These are phyloP conservation scores for Xylariaceae sp. DNA, from an alignment of 2,329 filamentous ascomycete species.

Conservation along the genomic window DNA sequence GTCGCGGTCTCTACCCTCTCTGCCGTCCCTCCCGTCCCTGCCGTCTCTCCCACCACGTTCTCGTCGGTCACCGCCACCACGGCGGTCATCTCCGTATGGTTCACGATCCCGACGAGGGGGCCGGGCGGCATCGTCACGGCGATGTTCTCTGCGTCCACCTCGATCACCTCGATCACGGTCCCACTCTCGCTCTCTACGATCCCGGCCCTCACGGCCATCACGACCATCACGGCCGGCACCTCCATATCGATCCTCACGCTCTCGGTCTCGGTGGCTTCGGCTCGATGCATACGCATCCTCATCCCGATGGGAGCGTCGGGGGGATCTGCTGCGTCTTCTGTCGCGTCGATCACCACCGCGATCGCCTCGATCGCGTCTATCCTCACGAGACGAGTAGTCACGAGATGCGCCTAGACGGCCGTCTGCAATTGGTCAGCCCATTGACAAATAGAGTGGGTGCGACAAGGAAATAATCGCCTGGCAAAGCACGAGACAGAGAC, in stretches of 20 bases:
- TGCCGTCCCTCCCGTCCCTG: constrained; percentile 33
- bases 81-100: constrained; percentile 3
- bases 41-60: constrained; percentile 40
- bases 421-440: constrained; percentile 31
- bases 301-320: constrained; percentile 61
- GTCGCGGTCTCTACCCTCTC: constrained; percentile 38
- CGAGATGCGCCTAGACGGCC: constrained; percentile 48
- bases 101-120: constrained; percentile 40
- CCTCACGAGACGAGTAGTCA: constrained; percentile 48
- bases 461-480: background rate
- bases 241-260: constrained; percentile 88
- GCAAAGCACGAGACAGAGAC: constrained; percentile 23
- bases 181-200: constrained; percentile 44
- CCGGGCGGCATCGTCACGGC: constrained; percentile 52
- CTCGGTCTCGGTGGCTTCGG: constrained; percentile 84
- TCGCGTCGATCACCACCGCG: constrained; percentile 30
- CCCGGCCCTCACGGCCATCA: constrained; percentile 15
- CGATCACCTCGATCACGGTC: constrained; percentile 60
- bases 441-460: constrained; percentile 22
- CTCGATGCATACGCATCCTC: constrained; percentile 76
- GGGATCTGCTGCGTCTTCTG: constrained; percentile 78
- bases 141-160: constrained; percentile 36
- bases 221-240: constrained; percentile 38
- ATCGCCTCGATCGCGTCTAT: constrained; percentile 39
- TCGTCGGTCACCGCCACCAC: constrained; percentile 34